Evolutionary conservation across 805 yeast genomes (phyloP), one percentile per base, ranked within the genome.

Genomic region (Metschnikowia sp.): DNA sequence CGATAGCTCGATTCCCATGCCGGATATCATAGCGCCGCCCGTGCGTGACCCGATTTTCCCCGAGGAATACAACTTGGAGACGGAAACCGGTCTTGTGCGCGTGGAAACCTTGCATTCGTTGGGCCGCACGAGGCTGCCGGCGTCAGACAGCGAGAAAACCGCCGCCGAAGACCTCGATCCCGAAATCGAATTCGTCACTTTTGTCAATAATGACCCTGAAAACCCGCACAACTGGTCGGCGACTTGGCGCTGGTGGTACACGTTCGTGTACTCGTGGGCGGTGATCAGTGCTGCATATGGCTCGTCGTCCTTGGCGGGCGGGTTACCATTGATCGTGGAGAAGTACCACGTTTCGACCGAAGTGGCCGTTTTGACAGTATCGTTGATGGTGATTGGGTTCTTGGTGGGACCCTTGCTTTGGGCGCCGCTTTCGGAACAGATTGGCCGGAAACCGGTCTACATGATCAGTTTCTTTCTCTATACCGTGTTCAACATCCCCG

Each of bases 271-370:
- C 22, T 82, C 96, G 1, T 54, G 81, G 31, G 75, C 87, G 52
- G 97, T 91, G 42, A 83, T 91, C 48, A 79, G 89, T 59, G 96
- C 92, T 30, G 97, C 97, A 2, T 90, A 88, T 64, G 97, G 97
- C 36, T 88, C 96, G 4, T 86, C 97, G 1, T 86, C 92, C 62
- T 85, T 88, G 58, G 84, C 96, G 26, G 96, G 96, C 57, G 94
- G 95, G 39, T 70, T 91, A 41, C 78, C 75, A n/a, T 73, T 84
- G 13, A 81, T 88, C 50, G 70, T 73, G 51, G 84, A 84, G 11
- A 76, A 81, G 57, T 88, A 75, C 64, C 68, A 81, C 51, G 96
- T 90, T 19, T 79, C 87, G 12, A 63, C 71, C 2, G 96, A 87
- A 64, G 97, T 89, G 18, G 81, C 96, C 9, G 83, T 82, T 32